Conservation (phyloP, 2,329 filamentous ascomycete genomes). For the Aspergillus calidoustus region DNA sequence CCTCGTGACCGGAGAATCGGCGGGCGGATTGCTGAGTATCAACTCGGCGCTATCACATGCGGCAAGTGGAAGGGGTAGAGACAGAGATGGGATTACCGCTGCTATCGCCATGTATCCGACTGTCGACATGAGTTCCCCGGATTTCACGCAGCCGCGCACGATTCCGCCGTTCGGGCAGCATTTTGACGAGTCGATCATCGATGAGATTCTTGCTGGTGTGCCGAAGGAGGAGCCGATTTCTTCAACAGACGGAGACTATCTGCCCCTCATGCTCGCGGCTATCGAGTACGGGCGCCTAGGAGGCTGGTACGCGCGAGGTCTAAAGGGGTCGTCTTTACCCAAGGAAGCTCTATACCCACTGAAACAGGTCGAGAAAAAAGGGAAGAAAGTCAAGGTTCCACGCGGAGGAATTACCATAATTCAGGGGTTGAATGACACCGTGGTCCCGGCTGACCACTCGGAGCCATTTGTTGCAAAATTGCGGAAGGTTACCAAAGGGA, state of each 20-base stretch:
- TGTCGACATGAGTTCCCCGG: conserved; percentile 30
- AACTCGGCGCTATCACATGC: conserved; percentile 34
- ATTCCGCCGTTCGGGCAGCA: conserved; percentile 23
- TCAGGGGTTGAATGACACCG: neutral
- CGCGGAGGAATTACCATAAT: neutral
- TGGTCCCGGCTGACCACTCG: neutral
- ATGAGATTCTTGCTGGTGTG: conserved; percentile 10
- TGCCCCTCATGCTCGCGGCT: conserved; percentile 26
- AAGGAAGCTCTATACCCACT: too few relatives aligned
- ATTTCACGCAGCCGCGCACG: conserved; percentile 24
- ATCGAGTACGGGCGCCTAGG: conserved; percentile 24
- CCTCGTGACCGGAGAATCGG: conserved; percentile 35
- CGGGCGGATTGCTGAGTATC: conserved; percentile 37
- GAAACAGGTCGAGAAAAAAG: too few relatives aligned
- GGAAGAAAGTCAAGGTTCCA: neutral
- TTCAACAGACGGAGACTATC: conserved; percentile 10
- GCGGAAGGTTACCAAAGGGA: neutral
- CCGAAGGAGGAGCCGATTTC: neutral
- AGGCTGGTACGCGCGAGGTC: conserved; percentile 26
- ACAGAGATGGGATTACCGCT: conserved; percentile 12
- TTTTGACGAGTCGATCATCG: conserved; percentile 20
- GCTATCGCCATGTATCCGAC: conserved; percentile 39
- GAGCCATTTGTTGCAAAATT: neutral
- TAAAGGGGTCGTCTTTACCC: too few relatives aligned
- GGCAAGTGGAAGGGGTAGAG: neutral